Base-by-base conservation (phyloP, 371 early-diverging fungal genomes). In the Mortierella sp. region DNA sequence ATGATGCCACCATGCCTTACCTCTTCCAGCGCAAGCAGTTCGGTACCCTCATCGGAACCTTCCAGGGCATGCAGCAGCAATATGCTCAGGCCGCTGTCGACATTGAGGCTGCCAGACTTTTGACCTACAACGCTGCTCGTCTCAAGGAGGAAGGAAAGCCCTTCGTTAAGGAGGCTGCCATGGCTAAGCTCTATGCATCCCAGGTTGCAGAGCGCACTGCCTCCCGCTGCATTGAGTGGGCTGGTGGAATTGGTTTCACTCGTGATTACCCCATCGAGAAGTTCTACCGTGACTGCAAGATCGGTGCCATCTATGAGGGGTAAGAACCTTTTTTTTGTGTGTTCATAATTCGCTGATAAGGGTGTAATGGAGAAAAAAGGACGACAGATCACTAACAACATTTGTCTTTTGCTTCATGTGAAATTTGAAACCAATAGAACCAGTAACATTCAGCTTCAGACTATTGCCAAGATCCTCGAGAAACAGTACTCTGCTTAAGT, bases 11-110 rank as follows among this genome's bases (percentile, higher is more conserved):
- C 19, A 69, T 98, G 78, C 97, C 96, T 19, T 99, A 99, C 85
- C 87, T 95, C 83, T 95, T 95, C 89, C 93, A 99, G 87, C 91
- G 99, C 76, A 96, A 97, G 91, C 97, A 97, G 89, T 99, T 99
- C 83, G 94, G 95, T 22, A 73, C 89, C 59, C 72, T 69, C 24
- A 95, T 99, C 67, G 97, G 96, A 73, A 90, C 91, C 70, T 98
- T 97, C 94, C 98, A 99, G 89, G 97, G 95, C 33, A 94, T 98
- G 96, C 98, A 98, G 87, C 92, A 93, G 79, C 98, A 99, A 87
- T 96, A 94, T 83, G 99, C 98, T 60, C 96, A 98, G 87, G 87
- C 96, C 45, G 97, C 97, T 15, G 90, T 90, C 58, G 98, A 99
- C 64, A 97, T 98, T 81, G 98, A 98, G 83, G 98, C 98, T 40